Evolutionary conservation across 2,329 filamentous ascomycete species (phyloP).

Genomic region (Grosmannia huntii): DNA sequence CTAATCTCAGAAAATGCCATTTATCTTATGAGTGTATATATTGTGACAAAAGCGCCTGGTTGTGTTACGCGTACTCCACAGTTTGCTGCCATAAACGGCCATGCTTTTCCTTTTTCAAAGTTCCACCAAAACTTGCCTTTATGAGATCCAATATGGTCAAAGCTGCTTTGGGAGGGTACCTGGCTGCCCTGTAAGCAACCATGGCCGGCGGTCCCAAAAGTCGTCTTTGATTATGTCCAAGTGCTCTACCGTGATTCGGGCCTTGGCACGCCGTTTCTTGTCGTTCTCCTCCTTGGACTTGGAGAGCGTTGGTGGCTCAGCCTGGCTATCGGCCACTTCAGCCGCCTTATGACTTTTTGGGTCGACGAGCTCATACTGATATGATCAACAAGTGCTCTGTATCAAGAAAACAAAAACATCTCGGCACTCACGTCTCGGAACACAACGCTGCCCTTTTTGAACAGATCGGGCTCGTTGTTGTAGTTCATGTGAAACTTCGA

Average conservation of each 20-base stretch:
- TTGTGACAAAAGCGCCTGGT: no score
- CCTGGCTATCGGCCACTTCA: slow-evolving; percentile 32
- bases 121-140: not conserved
- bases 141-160: not conserved
- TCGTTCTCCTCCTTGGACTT: slow-evolving; percentile 77
- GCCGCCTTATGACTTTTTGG: slow-evolving; percentile 33
- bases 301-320: slow-evolving; percentile 46
- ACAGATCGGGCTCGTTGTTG: slow-evolving; percentile 89
- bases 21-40: no score
- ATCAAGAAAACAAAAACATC: not conserved
- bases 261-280: slow-evolving; percentile 68
- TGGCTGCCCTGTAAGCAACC: slow-evolving; percentile 65
- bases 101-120: no score
- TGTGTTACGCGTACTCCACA: no score
- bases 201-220: slow-evolving; percentile 82
- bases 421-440: slow-evolving; percentile 58
- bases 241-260: slow-evolving; percentile 69
- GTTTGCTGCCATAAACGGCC: no score
- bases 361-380: slow-evolving; percentile 58
- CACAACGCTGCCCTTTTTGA: slow-evolving; percentile 82
- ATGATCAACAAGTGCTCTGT: not conserved
- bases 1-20: no score
- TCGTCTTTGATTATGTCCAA: slow-evolving; percentile 90
- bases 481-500: slow-evolving; percentile 87
- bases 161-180: slow-evolving; percentile 53